These are phyloP conservation scores for Xylariaceae sp. DNA, from an alignment of 2,329 filamentous ascomycete genomes.

Conservation along the genomic window DNA sequence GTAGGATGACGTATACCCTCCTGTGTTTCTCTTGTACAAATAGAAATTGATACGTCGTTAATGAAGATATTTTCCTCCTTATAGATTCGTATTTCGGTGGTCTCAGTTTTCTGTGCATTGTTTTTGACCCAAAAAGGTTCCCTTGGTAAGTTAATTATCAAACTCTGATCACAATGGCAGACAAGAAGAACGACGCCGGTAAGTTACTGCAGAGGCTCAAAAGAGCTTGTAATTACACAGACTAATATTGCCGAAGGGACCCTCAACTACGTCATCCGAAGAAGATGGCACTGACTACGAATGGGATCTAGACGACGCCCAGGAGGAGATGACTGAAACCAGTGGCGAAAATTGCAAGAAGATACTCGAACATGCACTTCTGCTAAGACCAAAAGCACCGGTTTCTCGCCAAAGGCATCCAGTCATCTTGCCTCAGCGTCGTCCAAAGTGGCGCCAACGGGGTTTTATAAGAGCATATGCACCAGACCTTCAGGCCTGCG, in stretches of 20 bases:
- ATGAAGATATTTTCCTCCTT: no score
- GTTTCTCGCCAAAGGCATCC: slow-evolving; percentile 15
- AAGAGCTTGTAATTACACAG: not conserved
- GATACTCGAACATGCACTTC: not conserved
- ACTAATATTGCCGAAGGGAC: not conserved
- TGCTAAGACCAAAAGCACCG: not conserved
- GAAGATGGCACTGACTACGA: slow-evolving; percentile 6
- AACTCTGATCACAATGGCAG: no score
- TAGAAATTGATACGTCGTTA: no score
- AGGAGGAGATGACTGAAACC: slow-evolving; percentile 5
- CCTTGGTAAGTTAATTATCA: no score
- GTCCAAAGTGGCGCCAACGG: slow-evolving; percentile 19
- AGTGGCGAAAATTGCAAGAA: slow-evolving; percentile 1
- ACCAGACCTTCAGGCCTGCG: slow-evolving; percentile 18
- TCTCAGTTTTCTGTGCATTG: no score
- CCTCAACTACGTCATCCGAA: not conserved
- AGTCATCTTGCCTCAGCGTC: slow-evolving; percentile 23
- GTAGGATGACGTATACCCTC: no score
- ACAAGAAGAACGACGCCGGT: no score
- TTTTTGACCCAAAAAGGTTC: no score
- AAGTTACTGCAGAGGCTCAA: no score
- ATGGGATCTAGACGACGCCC: slow-evolving; percentile 16
- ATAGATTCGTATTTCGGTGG: no score
- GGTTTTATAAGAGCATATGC: slow-evolving; percentile 27
- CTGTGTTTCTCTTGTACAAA: no score